Conservation (phyloP, 352 stramenopile species). For the Phytophthora ramorum region DNA sequence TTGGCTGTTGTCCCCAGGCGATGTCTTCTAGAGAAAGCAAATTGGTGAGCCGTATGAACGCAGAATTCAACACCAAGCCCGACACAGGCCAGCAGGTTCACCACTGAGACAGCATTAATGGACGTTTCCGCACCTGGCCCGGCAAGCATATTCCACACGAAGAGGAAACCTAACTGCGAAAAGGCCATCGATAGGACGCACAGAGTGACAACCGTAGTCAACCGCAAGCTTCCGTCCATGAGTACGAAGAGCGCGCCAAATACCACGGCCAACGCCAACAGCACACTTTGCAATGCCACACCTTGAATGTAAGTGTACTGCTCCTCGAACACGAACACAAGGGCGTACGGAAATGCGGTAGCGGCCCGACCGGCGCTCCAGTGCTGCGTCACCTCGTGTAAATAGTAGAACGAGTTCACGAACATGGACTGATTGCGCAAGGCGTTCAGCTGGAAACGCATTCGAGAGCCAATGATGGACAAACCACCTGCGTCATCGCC, state of each 20-base stretch:
- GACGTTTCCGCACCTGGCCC: slow-evolving; percentile 56
- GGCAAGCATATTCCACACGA: slow-evolving; percentile 76
- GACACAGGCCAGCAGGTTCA: slow-evolving; percentile 90
- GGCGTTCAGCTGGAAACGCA: slow-evolving; percentile 89
- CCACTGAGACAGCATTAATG: slow-evolving; percentile 92
- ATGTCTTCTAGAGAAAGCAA: slow-evolving; percentile 66
- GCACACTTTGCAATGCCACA: slow-evolving; percentile 84
- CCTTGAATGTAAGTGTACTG: slow-evolving; percentile 94
- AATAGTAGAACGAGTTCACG: slow-evolving; percentile 92
- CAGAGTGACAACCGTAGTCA: slow-evolving; percentile 73
- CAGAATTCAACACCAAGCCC: slow-evolving; percentile 92
- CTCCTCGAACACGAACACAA: slow-evolving; percentile 94
- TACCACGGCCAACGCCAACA: slow-evolving; percentile 83
- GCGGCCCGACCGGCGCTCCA: slow-evolving; percentile 41
- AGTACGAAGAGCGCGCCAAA: slow-evolving; percentile 83
- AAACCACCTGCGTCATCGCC: slow-evolving; percentile 4
- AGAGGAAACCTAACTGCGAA: slow-evolving; percentile 82
- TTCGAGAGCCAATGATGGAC: slow-evolving; percentile 75
- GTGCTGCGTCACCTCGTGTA: slow-evolving; percentile 58
- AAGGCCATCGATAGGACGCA: slow-evolving; percentile 85
- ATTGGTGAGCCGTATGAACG: slow-evolving; percentile 88
- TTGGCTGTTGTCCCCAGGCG: slow-evolving; percentile 53
- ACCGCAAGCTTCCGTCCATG: slow-evolving; percentile 68
- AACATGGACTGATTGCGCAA: slow-evolving; percentile 91
- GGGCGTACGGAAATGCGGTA: slow-evolving; percentile 86